A percentile compares a stretch with the other conserved stretches of the same genome.
These are phyloP conservation scores for Xanthoconium stramineum DNA, from an alignment of 768 basidiomycete genomes.

Conservation along the genomic window DNA sequence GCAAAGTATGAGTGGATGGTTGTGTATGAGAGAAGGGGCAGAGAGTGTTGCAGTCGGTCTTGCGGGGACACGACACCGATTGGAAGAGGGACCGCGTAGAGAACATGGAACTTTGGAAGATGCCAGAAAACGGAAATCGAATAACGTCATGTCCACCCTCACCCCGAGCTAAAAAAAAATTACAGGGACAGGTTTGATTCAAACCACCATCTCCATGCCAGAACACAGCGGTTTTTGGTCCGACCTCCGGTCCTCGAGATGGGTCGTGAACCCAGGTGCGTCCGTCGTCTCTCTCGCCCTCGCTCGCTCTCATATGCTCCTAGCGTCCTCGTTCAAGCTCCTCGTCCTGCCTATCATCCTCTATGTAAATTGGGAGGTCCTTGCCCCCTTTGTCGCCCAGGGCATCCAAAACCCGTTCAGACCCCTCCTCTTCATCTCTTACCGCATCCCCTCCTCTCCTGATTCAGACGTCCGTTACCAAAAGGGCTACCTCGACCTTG, in stretches of 20 bases:
- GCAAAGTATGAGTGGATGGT: conserved; percentile 27
- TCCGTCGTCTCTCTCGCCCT: neutral
- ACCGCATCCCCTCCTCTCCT: conserved; percentile 51
- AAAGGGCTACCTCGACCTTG: conserved; percentile 72
- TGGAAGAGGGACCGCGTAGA: conserved; percentile 57
- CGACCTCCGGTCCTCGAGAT: conserved; percentile 53
- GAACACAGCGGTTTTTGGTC: conserved; percentile 36
- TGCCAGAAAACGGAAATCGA: no score
- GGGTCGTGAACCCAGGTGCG: conserved; percentile 72
- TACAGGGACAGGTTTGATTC: neutral
- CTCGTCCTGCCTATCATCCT: conserved; percentile 58
- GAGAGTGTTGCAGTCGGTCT: conserved; percentile 39
- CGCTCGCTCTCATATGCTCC: neutral
- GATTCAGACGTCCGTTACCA: conserved; percentile 58
- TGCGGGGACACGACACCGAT: conserved; percentile 57
- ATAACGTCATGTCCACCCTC: neutral
- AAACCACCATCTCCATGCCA: neutral
- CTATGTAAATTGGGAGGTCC: conserved; percentile 62
- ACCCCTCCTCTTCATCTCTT: conserved; percentile 67
- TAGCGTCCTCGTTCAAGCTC: conserved; percentile 66
- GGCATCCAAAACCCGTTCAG: conserved; percentile 68
- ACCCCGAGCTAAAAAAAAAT: neutral
- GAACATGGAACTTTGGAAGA: conserved; percentile 48
- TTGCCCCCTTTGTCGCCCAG: conserved; percentile 45
- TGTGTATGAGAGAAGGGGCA: conserved; percentile 68